Evolutionary conservation across 805 yeast species (phyloP), one percentile per base, ranked within the genome.

Genomic region (Peterozyma toletana): DNA sequence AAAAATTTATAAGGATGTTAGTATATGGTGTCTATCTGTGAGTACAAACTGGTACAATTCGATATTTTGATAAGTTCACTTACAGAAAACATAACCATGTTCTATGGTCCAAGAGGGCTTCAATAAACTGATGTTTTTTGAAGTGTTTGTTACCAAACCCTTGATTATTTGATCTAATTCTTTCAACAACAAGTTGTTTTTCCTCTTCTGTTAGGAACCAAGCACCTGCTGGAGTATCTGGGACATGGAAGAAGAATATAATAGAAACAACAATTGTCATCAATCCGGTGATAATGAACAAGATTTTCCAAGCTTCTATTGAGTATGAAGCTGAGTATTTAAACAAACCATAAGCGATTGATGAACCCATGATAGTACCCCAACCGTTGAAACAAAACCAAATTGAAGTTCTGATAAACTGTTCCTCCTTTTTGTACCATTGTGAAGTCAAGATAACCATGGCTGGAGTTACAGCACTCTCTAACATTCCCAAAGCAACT

Each of bases 211-310:
- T 60, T 48, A 73, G 55, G 48, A 67, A 75, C 68, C 74, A 66
- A 3, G 77, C 77, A 18, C 57, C 55, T 9, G 39, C 16, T 52
- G 86, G 86, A 33, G 64, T 58, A 49, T 77, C 80, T 13, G 86
- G 86, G 41, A 83, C 53, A 56, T 74, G 75, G 44, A 75, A 48
- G 37, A 59, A 57, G 44, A 77, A 65, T 10, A 69, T 42, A 10
- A 71, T 41, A 7, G 83, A 84, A 11, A 77, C 52, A 11, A 71
- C 54, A 5, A 79, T 57, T 2, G 87, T 80, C 44, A 77, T 67
- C 7, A 68, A 55, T n/a, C 93, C 95, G 35, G 77, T 70, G 29
- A 81, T 66, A 39, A 84, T 62, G 54, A 73, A 84, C 2, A 80
- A 56, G 11, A 77, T 57, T 54, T 73, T 77, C 90, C 90, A 85